Evolutionary conservation across 495 filamentous ascomycete genomes (phyloP), one percentile per base, ranked within the genome.

Genomic region (Tuber magnatum): DNA sequence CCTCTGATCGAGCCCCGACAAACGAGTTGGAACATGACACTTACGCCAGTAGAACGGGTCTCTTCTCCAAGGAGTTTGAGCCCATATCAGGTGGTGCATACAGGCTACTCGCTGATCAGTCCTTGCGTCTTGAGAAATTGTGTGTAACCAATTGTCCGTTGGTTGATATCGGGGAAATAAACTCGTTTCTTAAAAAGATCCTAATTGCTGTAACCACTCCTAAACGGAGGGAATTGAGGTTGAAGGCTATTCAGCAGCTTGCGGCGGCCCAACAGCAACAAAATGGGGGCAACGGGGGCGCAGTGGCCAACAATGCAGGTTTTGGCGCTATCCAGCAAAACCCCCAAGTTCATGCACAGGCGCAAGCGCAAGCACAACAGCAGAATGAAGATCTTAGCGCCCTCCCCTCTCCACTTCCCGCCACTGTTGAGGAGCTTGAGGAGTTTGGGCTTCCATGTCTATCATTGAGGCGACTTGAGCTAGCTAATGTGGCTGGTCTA

Each of bases 41-140:
- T 18, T 65, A 65, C 56, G 18, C 56, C 28, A 65, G 28, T 20
- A 65, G 56, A 65, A 65, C 56, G 20, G 77, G 77, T 38, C 75
- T 72, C 48, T 79, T 79, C 32, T 70, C 77, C 40, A 79, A 79
- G 76, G 77, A 79, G 41, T 79, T 79, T 79, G 77, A 77, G 69
- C 35, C 70, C 70, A 69, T 79, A 68, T 79, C 77, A 28, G 72
- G 72, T 46, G 77, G 76, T 38, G 77, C 77, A 68, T 79, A 79
- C 78, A 76, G 77, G 73, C 73, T 79, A 18, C 77, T 79, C 35
- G 77, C 77, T 40, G 80, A 81, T 70, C 80, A 81, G 72, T 81
- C 80, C 35, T 61, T 81, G 44, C 80, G 80, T 46, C 68, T 81
- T 35, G 77, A 74, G 72, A 79, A 73, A 69, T 69, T 81, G 16